Evolutionary conservation across 208 protist species (phyloP).

Genomic region (Blechomonas ayalai): DNA sequence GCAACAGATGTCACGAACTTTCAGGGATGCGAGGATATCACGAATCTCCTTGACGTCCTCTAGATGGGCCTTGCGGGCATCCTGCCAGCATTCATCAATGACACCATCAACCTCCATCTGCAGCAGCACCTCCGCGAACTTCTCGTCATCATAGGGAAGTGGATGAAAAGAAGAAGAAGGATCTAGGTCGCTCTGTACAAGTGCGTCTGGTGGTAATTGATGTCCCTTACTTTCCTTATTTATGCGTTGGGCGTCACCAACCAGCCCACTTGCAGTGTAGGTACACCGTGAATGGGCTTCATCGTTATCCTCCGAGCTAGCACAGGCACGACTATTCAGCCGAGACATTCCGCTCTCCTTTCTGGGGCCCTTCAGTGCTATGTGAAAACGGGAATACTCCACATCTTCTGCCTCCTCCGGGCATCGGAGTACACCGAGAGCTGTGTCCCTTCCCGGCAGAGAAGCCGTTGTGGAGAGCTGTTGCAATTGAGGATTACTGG

Average conservation of each 20-base stretch:
- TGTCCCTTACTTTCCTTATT: neutral
- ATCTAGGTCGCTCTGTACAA: too few species aligned
- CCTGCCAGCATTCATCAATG: constrained; percentile 85
- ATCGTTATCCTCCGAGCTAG: neutral
- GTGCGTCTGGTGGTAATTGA: too few species aligned
- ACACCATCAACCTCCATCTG: constrained; percentile 87
- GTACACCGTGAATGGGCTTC: neutral
- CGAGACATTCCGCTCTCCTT: constrained; percentile 4
- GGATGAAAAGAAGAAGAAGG: too few species aligned
- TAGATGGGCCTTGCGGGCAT: constrained; percentile 50
- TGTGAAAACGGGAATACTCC: constrained; percentile 46
- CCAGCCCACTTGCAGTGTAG: neutral
- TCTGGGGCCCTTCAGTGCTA: constrained; percentile 25
- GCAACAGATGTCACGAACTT: constrained; percentile 80
- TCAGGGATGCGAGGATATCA: constrained; percentile 52
- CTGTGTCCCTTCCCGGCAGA: neutral
- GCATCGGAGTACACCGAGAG: constrained; percentile 29
- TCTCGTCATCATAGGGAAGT: constrained; percentile 84
- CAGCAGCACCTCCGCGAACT: constrained; percentile 77
- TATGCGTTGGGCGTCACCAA: neutral
- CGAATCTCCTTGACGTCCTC: constrained; percentile 78
- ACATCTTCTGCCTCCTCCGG: constrained; percentile 15
- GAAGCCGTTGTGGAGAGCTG: neutral
- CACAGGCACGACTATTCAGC: constrained; percentile 29
- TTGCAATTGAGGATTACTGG: neutral